These are phyloP conservation scores for Dalechampia spathulata DNA, from an alignment of 441 rosid genomes.

Conservation along the genomic window DNA sequence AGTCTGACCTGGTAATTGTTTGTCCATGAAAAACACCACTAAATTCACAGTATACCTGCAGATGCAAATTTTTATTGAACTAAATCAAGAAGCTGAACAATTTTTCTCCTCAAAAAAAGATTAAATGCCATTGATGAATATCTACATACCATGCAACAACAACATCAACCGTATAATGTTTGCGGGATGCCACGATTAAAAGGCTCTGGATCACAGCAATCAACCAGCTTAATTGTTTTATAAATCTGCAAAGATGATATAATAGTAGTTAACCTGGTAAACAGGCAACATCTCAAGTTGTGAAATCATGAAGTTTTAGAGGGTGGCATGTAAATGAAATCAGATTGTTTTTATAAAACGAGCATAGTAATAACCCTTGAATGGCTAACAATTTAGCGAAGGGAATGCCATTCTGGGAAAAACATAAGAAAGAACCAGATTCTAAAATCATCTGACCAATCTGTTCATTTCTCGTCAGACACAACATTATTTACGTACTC, in stretches of 20 bases:
- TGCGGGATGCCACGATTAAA: constrained; percentile 90
- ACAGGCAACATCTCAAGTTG: neutral
- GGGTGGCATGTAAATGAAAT: no score
- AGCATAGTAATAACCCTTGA: no score
- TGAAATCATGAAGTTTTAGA: neutral
- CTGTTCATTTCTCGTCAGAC: no score
- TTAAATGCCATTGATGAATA: neutral
- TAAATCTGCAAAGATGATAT: constrained; percentile 41
- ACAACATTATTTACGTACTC: no score
- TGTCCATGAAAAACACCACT: constrained; percentile 88
- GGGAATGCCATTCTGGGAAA: no score
- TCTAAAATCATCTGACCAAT: no score
- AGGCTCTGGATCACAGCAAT: constrained; percentile 75
- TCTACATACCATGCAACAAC: constrained; percentile 86
- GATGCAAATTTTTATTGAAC: constrained; percentile 11
- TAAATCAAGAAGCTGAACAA: neutral
- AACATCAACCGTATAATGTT: constrained; percentile 92
- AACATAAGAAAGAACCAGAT: no score
- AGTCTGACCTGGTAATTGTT: constrained; percentile 83
- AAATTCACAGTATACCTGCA: constrained; percentile 93
- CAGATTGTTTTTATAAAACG: no score
- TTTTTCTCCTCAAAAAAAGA: neutral
- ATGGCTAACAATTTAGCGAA: no score
- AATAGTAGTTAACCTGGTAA: constrained; percentile 5
- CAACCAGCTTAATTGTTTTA: constrained; percentile 83